A percentile compares a stretch with the other conserved stretches of the same genome.
Conservation (phyloP, 768 basidiomycete genomes). For the Leccinum subtestaceum region DNA sequence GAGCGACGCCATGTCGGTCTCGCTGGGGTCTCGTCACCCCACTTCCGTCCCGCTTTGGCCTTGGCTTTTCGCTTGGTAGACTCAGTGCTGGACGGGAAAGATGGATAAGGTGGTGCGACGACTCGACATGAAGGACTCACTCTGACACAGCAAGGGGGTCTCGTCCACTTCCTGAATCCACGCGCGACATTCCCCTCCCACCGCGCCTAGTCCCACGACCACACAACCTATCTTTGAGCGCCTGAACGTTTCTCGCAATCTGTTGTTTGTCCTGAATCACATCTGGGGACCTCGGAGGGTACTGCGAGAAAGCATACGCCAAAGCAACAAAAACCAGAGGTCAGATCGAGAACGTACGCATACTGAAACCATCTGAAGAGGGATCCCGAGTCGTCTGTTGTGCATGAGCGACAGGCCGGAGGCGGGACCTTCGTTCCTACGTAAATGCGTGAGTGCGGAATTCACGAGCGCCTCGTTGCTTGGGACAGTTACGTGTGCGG, state of each 20-base stretch:
- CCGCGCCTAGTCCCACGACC: conserved; percentile 65
- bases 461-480: not conserved
- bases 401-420: conserved; percentile 40
- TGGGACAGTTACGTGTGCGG: conserved; percentile 49
- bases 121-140: conserved; percentile 41
- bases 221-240: conserved; percentile 80
- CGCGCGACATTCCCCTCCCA: conserved; percentile 45
- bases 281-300: conserved; percentile 47
- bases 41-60: conserved; percentile 80
- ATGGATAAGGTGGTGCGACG: not conserved
- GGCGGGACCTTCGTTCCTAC: conserved; percentile 72
- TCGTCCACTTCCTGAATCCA: conserved; percentile 51
- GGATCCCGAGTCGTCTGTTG: conserved; percentile 40
- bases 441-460: not conserved
- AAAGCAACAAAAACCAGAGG: not conserved
- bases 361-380: conserved; percentile 58
- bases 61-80: conserved; percentile 60
- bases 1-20: conserved; percentile 88
- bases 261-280: conserved; percentile 75
- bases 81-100: conserved; percentile 52
- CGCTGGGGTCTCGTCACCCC: conserved; percentile 81
- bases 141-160: conserved; percentile 69
- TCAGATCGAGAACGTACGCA: conserved; percentile 38
- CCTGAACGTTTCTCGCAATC: conserved; percentile 89
- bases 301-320: conserved; percentile 28